Conservation (phyloP, 2,329 filamentous ascomycete genomes). For the Monosporascus sp. region DNA sequence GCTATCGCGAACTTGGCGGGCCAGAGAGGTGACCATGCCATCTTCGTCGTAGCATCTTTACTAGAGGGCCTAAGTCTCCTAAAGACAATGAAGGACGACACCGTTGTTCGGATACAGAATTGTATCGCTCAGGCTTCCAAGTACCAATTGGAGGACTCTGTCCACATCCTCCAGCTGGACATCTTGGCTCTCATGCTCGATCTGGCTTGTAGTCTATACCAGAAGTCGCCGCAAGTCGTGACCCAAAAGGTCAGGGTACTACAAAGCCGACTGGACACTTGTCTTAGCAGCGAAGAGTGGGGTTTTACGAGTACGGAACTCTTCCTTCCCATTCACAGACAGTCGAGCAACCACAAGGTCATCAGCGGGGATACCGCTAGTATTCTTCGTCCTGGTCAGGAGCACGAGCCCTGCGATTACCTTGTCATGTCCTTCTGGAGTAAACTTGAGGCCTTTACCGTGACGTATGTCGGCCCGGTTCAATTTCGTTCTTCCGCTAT, state of each 20-base stretch:
- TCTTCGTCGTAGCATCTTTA: constrained; percentile 60
- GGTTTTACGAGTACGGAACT: constrained; percentile 42
- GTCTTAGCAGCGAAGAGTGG: constrained; percentile 41
- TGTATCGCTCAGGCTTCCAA: constrained; percentile 71
- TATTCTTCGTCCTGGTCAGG: constrained; percentile 44
- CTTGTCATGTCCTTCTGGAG: constrained; percentile 57
- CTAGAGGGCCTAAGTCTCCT: constrained; percentile 67
- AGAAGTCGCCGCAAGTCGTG: constrained; percentile 53
- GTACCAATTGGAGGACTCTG: constrained; percentile 61
- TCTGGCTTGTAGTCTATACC: constrained; percentile 62
- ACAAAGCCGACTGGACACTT: constrained; percentile 57
- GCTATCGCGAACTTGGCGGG: constrained; percentile 56
- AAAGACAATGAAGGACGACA: constrained; percentile 57
- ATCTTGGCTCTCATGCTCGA: constrained; percentile 64
- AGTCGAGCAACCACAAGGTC: constrained; percentile 39
- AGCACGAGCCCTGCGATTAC: constrained; percentile 43
- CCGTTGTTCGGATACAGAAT: constrained; percentile 63
- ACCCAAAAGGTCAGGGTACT: constrained; percentile 56
- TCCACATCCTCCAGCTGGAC: constrained; percentile 61
- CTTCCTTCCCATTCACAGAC: constrained; percentile 50
- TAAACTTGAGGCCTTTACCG: constrained; percentile 51
- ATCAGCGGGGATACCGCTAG: constrained; percentile 54
- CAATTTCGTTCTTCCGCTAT: neutral
- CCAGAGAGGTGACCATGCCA: constrained; percentile 54
- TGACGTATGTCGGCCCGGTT: constrained; percentile 39